Percentiles rank a stretch among this genome's conserved stretches.
Evolutionary conservation across 768 basidiomycete species (phyloP).

Genomic region (Pleurotus citrinopileatus): DNA sequence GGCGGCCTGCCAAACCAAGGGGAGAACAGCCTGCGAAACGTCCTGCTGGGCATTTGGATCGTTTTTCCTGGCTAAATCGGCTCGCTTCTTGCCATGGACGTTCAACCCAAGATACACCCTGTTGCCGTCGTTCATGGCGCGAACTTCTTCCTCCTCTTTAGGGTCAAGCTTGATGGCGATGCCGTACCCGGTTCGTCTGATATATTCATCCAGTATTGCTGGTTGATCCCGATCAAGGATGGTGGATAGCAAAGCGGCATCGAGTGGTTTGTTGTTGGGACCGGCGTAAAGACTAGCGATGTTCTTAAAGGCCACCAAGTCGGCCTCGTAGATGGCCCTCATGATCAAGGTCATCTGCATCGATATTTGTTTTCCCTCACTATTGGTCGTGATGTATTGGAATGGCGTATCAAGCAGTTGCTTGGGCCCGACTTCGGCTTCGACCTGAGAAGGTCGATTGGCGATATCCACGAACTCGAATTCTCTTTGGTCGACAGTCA

Average conservation of each 20-base stretch:
- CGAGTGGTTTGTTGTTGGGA: constrained; percentile 27
- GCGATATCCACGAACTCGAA: constrained; percentile 54
- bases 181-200: constrained; percentile 47
- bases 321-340: constrained; percentile 39
- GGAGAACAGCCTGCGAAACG: constrained; percentile 15
- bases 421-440: constrained; percentile 35
- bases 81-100: constrained; percentile 62
- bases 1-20: constrained; percentile 45
- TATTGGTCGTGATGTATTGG: background rate
- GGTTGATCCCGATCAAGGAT: constrained; percentile 40
- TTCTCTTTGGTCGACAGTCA: constrained; percentile 32
- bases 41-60: constrained; percentile 39
- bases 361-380: constrained; percentile 1
- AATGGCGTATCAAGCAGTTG: constrained; percentile 26
- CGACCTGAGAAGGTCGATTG: constrained; percentile 40
- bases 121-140: constrained; percentile 33
- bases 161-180: constrained; percentile 27
- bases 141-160: constrained; percentile 21
- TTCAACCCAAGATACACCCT: constrained; percentile 56
- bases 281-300: constrained; percentile 41
- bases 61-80: constrained; percentile 47
- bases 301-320: constrained; percentile 50
- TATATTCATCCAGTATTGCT: constrained; percentile 55
- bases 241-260: constrained; percentile 14
- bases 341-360: constrained; percentile 22